Evolutionary conservation across 1,139 yeast genomes (phyloP).

Genomic region (Geotrichum candidum): DNA sequence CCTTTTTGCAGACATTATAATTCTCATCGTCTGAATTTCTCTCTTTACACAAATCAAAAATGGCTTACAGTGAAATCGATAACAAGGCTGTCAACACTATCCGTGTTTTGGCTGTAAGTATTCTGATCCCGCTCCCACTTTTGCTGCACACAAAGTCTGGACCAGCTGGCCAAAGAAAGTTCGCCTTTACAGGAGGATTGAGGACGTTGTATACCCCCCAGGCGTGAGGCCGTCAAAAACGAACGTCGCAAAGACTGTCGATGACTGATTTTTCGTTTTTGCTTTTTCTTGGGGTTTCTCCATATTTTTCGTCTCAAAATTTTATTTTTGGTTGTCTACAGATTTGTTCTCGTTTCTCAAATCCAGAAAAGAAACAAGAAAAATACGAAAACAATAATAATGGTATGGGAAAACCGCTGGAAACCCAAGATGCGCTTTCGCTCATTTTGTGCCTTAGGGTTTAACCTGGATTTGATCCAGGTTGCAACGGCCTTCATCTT

Average conservation of each 20-base stretch:
- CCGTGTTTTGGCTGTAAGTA: slow-evolving; percentile 67
- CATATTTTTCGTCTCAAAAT: neutral
- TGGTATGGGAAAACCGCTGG: too few species aligned
- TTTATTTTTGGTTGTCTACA: neutral
- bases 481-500: too few species aligned
- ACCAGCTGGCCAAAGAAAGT: neutral
- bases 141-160: neutral
- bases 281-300: neutral
- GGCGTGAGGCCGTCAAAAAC: too few species aligned
- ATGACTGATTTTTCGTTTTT: neutral
- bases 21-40: neutral
- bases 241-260: neutral
- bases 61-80: slow-evolving; percentile 47
- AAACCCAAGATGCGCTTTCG: neutral
- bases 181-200: neutral
- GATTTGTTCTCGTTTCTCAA: neutral
- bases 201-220: too few species aligned
- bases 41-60: slow-evolving; percentile 5
- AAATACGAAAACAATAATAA: neutral
- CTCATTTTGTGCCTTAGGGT: neutral
- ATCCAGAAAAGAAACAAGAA: neutral
- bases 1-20: neutral
- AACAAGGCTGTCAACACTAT: slow-evolving; percentile 77
- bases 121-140: neutral
- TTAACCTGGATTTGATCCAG: neutral